These are phyloP conservation scores for Colletotrichum endophyticum DNA, from an alignment of 2,329 filamentous ascomycete species.

Conservation along the genomic window DNA sequence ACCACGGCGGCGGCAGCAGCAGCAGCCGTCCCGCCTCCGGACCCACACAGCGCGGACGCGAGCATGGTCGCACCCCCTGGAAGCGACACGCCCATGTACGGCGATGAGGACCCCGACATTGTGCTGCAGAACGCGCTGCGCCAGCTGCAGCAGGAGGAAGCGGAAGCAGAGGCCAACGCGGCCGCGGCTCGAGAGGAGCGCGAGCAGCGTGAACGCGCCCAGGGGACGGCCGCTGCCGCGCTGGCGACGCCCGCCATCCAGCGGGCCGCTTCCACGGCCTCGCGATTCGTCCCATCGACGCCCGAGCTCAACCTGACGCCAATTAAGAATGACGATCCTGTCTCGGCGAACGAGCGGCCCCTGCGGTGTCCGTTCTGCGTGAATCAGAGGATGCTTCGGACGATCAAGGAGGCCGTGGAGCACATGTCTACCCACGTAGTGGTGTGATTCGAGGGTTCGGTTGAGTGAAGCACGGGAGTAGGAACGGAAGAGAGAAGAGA, in stretches of 20 bases:
- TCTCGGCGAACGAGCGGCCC: slow-evolving; percentile 52
- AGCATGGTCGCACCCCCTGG: slow-evolving; percentile 40
- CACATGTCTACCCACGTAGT: slow-evolving; percentile 67
- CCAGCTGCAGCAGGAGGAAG: slow-evolving; percentile 63
- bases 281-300: slow-evolving; percentile 24
- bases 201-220: slow-evolving; percentile 29
- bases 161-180: slow-evolving; percentile 62
- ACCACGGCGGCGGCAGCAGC: slow-evolving; percentile 4
- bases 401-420: slow-evolving; percentile 66
- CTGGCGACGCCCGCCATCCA: slow-evolving; percentile 28
- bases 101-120: slow-evolving; percentile 61
- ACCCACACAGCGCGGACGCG: slow-evolving; percentile 17
- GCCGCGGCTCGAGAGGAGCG: slow-evolving; percentile 58
- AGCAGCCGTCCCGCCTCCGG: slow-evolving; percentile 17
- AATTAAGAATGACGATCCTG: slow-evolving; percentile 54
- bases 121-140: slow-evolving; percentile 64
- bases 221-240: slow-evolving; percentile 28
- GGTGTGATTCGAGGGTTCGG: slow-evolving; percentile 41
- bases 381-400: slow-evolving; percentile 65
- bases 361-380: slow-evolving; percentile 66
- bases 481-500: neutral
- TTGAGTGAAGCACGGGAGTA: neutral
- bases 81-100: slow-evolving; percentile 56
- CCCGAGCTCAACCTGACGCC: slow-evolving; percentile 58
- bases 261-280: slow-evolving; percentile 18